These are phyloP conservation scores for Phyllosticta capitalensis DNA, from an alignment of 2,329 filamentous ascomycete genomes.

Conservation along the genomic window DNA sequence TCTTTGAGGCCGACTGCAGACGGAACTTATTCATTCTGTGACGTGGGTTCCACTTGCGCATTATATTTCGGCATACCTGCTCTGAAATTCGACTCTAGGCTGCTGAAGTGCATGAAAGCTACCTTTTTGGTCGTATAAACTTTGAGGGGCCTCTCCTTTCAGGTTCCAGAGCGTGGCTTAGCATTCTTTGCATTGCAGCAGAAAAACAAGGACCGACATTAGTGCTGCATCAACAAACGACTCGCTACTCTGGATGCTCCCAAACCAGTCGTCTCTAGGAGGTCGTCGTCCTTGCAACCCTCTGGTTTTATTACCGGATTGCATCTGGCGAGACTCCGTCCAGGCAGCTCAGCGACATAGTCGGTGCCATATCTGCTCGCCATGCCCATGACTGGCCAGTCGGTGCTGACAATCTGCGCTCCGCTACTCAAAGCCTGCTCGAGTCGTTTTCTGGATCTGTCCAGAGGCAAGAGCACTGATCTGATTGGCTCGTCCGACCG, in stretches of 20 bases:
- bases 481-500: slow-evolving; percentile 38
- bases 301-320: slow-evolving; percentile 30
- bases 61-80: background rate
- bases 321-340: slow-evolving; percentile 25
- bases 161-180: background rate
- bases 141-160: background rate
- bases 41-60: background rate
- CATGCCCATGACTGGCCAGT: slow-evolving; percentile 41
- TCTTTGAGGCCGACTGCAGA: background rate
- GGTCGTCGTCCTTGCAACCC: slow-evolving; percentile 17
- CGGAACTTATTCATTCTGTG: background rate
- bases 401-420: slow-evolving; percentile 42
- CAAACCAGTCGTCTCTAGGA: background rate
- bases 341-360: slow-evolving; percentile 31
- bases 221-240: background rate
- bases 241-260: background rate
- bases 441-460: slow-evolving; percentile 28
- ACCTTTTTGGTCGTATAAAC: background rate
- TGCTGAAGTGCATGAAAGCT: background rate
- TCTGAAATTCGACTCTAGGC: background rate
- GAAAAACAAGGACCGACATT: background rate
- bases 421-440: slow-evolving; percentile 37
- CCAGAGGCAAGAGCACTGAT: slow-evolving; percentile 33
- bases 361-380: slow-evolving; percentile 39
- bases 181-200: background rate